These are phyloP conservation scores for Ceratocystis cubensis DNA, from an alignment of 2,329 filamentous ascomycete species.

Conservation along the genomic window DNA sequence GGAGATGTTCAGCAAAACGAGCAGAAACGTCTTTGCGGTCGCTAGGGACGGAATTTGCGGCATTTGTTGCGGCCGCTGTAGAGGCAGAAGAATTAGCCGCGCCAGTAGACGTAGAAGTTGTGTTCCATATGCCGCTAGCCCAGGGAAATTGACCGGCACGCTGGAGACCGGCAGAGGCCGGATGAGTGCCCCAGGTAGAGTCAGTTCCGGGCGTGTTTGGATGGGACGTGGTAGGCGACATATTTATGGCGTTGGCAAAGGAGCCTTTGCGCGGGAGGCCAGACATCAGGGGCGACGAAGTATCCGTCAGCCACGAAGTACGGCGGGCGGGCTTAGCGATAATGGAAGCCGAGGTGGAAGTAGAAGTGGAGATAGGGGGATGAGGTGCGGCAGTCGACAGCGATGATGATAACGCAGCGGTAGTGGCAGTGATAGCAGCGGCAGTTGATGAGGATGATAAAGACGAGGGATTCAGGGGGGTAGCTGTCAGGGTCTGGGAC, in stretches of 20 bases:
- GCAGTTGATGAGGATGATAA: neutral
- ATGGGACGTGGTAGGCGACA: slow-evolving; percentile 69
- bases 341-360: slow-evolving; percentile 37
- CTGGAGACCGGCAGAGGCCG: slow-evolving; percentile 39
- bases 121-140: slow-evolving; percentile 75
- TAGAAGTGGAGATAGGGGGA: slow-evolving; percentile 30
- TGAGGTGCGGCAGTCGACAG: neutral
- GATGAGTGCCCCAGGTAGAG: slow-evolving; percentile 44
- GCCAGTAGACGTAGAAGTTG: slow-evolving; percentile 5
- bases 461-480: slow-evolving; percentile 4
- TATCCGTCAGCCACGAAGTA: slow-evolving; percentile 79
- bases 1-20: slow-evolving; percentile 60
- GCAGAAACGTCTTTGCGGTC: slow-evolving; percentile 67
- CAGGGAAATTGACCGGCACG: slow-evolving; percentile 48
- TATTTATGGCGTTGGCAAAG: slow-evolving; percentile 55
- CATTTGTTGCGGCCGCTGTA: slow-evolving; percentile 1
- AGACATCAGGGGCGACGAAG: slow-evolving; percentile 42
- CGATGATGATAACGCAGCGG: neutral
- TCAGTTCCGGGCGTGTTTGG: slow-evolving; percentile 69
- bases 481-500: neutral
- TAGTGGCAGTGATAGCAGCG: neutral
- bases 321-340: slow-evolving; percentile 53
- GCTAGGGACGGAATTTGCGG: slow-evolving; percentile 20
- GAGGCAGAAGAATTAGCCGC: slow-evolving; percentile 1
- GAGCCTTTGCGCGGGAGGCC: slow-evolving; percentile 61